phyloP scores from a whole-genome alignment of 306 rosid species.

The Abrus precatorius region DNA sequence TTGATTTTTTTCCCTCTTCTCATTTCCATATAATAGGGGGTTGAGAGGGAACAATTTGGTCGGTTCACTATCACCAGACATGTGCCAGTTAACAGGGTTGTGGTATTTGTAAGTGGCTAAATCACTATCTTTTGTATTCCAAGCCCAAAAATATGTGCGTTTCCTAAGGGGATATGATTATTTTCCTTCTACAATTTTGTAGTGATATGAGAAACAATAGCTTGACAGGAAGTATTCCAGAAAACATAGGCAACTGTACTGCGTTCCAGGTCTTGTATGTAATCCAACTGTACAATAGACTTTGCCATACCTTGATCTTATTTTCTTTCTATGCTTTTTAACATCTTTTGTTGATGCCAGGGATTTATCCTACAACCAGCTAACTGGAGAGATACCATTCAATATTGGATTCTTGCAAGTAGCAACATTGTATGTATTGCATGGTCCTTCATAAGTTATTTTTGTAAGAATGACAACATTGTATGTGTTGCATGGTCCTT shows the following conservation, averaged over 20 bases:
- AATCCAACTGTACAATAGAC: conserved; percentile 43
- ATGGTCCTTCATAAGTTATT: background rate
- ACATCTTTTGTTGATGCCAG: conserved; percentile 53
- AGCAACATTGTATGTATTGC: conserved; percentile 77
- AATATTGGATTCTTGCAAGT: conserved; percentile 94
- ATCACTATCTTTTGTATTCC: conserved; percentile 7
- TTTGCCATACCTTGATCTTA: background rate
- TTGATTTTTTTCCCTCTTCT: background rate
- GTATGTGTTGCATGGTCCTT: conserved; percentile 54
- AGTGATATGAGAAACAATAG: conserved; percentile 98
- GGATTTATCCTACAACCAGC: conserved; percentile 85
- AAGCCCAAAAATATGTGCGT: background rate
- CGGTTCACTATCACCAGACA: conserved; percentile 90
- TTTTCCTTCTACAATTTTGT: conserved; percentile 36
- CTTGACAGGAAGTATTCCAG: conserved; percentile 89
- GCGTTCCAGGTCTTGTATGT: conserved; percentile 99
- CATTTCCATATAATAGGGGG: conserved; percentile 61
- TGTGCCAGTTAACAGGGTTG: conserved; percentile 93
- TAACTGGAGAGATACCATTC: conserved; percentile 87
- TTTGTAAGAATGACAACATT: conserved; percentile 56
- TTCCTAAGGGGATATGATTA: background rate
- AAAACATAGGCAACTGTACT: conserved; percentile 88
- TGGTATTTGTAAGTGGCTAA: conserved; percentile 95
- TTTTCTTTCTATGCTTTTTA: conserved; percentile 20
- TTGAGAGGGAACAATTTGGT: conserved; percentile 91